Evolutionary conservation across 2,329 filamentous ascomycete species (phyloP).

Genomic region (Diaporthe ilicicola): DNA sequence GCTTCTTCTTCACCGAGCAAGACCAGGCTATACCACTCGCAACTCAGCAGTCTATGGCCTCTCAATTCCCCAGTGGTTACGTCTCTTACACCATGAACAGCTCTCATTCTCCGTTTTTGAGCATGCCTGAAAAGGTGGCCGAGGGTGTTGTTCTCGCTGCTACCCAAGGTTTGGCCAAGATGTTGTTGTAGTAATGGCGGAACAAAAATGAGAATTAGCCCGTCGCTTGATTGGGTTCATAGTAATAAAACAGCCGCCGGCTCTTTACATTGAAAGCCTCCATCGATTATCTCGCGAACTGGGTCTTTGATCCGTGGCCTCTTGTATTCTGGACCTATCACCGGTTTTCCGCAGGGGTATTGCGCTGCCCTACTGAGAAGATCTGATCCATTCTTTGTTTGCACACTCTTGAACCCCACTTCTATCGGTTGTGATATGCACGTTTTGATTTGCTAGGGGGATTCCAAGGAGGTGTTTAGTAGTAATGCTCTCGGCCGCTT

Average conservation of each 20-base stretch:
- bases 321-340: not conserved
- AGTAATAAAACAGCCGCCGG: no score
- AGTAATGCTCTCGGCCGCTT: no score
- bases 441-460: no score
- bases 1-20: slow-evolving; percentile 27
- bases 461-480: no score
- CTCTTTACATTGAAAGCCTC: no score
- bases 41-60: slow-evolving; percentile 17
- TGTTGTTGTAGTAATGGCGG: not conserved
- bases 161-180: not conserved
- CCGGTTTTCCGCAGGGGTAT: no score
- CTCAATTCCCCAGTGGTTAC: slow-evolving; percentile 23
- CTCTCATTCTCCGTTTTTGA: slow-evolving; percentile 25
- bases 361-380: no score
- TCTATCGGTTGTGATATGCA: no score
- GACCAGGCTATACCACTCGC: slow-evolving; percentile 28
- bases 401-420: not conserved
- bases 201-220: not conserved
- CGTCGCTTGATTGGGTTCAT: no score
- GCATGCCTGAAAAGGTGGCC: slow-evolving; percentile 23
- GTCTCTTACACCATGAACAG: slow-evolving; percentile 25
- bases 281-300: not conserved
- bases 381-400: not conserved
- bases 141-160: slow-evolving; percentile 20
- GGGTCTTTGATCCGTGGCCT: no score